Base-by-base conservation (phyloP, 495 filamentous ascomycete species). In the Penicillium ucsense region DNA sequence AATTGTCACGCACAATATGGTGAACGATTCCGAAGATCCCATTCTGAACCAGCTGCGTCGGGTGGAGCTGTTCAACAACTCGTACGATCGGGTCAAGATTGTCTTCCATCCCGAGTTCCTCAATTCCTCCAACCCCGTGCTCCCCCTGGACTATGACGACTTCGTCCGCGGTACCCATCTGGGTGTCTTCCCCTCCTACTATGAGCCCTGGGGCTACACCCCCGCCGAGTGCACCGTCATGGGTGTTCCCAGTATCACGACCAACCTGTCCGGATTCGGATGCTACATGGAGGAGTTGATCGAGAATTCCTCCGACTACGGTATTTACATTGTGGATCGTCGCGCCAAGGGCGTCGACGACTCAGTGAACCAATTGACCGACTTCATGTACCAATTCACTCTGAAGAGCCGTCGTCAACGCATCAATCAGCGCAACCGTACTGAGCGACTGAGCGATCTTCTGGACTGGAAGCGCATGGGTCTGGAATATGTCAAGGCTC, bases 241-340 rank as follows among this genome's bases (percentile, higher is more conserved):
- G 92, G 92, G 92, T 52, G 91, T 98, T 43, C 92, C 92, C 11
- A 94, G 88, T 66, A 98, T 98, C 69, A 97, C 92, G 5, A 98
- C 92, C 7, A 98, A 98, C 57, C 74, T 98, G 6, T 96, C 92
- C 27, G 92, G 92, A 6, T 98, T 98, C 54, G 92, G 92, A 35
- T 98, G 92, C 66, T 98, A 98, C 63, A 98, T 98, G 92, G 92
- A 98, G 65, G 92, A 98, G 62, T 71, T 98, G 53, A 96, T 98
- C 53, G 92, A 97, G 66, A 98, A 97, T 61, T 92, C 92, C 34
- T 83, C 82, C 35, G 92, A 98, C 65, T 98, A 98, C 57, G 92
- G 92, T 43, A 98, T 98, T 66, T 96, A 96, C 70, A 97, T 98
- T 61, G 90, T 98, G 40, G 92, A 98, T 60, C 88, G 92, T 29